phyloP scores from a whole-genome alignment of 2,329 filamentous ascomycete species.

The Emergomyces orientalis region DNA sequence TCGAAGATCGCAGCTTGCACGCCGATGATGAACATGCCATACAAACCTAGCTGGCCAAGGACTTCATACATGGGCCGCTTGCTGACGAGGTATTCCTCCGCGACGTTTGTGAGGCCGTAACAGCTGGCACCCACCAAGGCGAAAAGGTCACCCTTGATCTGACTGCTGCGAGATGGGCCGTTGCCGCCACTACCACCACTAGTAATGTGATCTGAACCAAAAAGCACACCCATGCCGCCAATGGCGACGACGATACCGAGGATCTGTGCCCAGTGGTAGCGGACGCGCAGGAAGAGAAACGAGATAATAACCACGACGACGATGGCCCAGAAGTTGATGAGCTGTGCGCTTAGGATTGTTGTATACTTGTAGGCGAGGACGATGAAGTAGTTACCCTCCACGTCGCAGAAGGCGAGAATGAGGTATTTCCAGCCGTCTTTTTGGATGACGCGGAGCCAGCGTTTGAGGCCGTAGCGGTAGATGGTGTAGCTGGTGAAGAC shows the following conservation, averaged over 20 bases:
- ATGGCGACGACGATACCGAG: constrained; percentile 81
- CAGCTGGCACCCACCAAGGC: constrained; percentile 79
- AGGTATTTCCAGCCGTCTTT: constrained; percentile 88
- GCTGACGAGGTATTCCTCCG: constrained; percentile 88
- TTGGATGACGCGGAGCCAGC: constrained; percentile 54
- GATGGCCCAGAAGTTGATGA: constrained; percentile 99
- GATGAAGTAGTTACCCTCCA: constrained; percentile 96
- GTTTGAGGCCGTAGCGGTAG: constrained; percentile 65
- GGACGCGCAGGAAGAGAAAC: constrained; percentile 71
- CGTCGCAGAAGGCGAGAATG: constrained; percentile 85
- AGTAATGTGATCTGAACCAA: constrained; percentile 79
- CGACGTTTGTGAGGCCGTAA: constrained; percentile 84
- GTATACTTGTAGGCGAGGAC: constrained; percentile 90
- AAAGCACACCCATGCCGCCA: constrained; percentile 78
- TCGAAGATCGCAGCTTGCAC: constrained; percentile 88
- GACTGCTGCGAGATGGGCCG: constrained; percentile 44
- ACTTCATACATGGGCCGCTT: constrained; percentile 87
- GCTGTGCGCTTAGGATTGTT: constrained; percentile 81
- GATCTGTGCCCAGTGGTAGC: constrained; percentile 82
- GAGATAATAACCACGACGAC: constrained; percentile 82
- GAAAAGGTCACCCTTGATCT: constrained; percentile 87
- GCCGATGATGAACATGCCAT: constrained; percentile 84
- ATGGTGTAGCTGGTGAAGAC: constrained; percentile 76
- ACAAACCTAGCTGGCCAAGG: constrained; percentile 79
- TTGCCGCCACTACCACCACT: constrained; percentile 38